phyloP scores from a whole-genome alignment of 495 filamentous ascomycete genomes.

The Talaromyces proteolyticus region DNA sequence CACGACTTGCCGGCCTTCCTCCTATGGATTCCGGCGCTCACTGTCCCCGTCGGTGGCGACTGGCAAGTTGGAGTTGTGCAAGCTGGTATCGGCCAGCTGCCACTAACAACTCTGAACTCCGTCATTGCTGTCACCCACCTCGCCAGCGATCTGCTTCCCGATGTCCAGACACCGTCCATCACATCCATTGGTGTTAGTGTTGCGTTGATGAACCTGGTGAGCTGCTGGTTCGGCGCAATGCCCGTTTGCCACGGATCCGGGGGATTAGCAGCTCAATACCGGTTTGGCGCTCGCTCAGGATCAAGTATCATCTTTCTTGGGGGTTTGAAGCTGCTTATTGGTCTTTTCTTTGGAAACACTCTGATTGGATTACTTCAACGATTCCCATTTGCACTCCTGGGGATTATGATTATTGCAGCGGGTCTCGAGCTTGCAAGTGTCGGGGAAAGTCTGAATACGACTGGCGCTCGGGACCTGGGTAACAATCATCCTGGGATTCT shows the following conservation, averaged over 20 bases:
- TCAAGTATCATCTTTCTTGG: conserved; percentile 77
- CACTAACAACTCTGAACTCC: conserved; percentile 86
- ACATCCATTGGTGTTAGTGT: conserved; percentile 78
- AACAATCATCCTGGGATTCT: conserved; percentile 21
- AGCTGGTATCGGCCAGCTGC: conserved; percentile 76
- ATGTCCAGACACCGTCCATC: conserved; percentile 56
- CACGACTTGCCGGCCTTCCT: conserved; percentile 37
- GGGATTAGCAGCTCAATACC: conserved; percentile 80
- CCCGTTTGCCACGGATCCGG: conserved; percentile 93
- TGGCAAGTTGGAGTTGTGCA: conserved; percentile 45
- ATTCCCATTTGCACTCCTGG: conserved; percentile 71
- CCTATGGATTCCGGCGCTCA: conserved; percentile 41
- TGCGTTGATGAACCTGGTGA: conserved; percentile 71
- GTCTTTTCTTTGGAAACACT: conserved; percentile 63
- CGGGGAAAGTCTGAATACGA: conserved; percentile 73
- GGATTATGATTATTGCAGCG: conserved; percentile 83
- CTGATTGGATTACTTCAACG: conserved; percentile 58
- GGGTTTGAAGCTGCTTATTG: conserved; percentile 66
- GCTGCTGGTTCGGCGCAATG: conserved; percentile 92
- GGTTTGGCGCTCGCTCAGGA: conserved; percentile 86
- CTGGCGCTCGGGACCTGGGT: conserved; percentile 54
- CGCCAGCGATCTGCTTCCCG: conserved; percentile 65
- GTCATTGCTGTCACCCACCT: conserved; percentile 79
- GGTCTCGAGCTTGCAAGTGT: conserved; percentile 81
- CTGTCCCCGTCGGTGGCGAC: conserved; percentile 36